Conservation (phyloP, 768 basidiomycete species). For the Lentinula aciculospora region DNA sequence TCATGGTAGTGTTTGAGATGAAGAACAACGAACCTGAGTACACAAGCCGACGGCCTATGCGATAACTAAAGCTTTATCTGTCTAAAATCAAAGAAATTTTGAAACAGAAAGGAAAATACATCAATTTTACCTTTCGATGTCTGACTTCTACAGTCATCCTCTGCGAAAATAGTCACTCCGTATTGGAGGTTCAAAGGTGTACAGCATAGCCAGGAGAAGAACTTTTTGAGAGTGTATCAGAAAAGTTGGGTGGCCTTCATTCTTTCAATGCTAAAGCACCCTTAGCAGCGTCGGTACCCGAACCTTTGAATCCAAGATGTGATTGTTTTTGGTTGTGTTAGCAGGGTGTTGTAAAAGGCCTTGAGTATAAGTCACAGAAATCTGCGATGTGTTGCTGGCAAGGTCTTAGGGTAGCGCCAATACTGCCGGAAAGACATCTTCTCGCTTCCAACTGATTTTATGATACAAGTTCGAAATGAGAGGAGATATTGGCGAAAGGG, state of each 20-base stretch:
- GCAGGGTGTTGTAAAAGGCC: constrained; percentile 46
- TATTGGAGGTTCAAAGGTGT: neutral
- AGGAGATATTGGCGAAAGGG: constrained; percentile 38
- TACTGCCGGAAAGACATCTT: constrained; percentile 47
- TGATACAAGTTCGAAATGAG: constrained; percentile 39
- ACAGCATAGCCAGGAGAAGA: constrained; percentile 33
- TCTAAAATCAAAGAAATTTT: no score
- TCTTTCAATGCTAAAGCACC: constrained; percentile 46
- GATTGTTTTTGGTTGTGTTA: constrained; percentile 46
- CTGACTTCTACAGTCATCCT: constrained; percentile 30
- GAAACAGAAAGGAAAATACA: neutral
- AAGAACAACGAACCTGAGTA: no score
- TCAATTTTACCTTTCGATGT: constrained; percentile 26
- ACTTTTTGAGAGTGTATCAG: constrained; percentile 35
- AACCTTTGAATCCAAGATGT: constrained; percentile 43
- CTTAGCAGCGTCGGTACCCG: constrained; percentile 36
- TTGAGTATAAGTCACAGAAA: constrained; percentile 47
- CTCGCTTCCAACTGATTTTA: constrained; percentile 39
- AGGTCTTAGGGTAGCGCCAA: constrained; percentile 48
- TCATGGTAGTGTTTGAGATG: no score
- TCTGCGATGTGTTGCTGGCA: constrained; percentile 42
- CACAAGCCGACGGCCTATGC: no score
- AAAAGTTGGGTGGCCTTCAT: constrained; percentile 37
- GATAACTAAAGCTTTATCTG: no score
- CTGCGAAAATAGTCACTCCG: constrained; percentile 14